Percentiles rank a stretch among this genome's conserved stretches.
These are phyloP conservation scores for Sclerotiophoma versabilis DNA, from an alignment of 2,329 filamentous ascomycete species.

Conservation along the genomic window DNA sequence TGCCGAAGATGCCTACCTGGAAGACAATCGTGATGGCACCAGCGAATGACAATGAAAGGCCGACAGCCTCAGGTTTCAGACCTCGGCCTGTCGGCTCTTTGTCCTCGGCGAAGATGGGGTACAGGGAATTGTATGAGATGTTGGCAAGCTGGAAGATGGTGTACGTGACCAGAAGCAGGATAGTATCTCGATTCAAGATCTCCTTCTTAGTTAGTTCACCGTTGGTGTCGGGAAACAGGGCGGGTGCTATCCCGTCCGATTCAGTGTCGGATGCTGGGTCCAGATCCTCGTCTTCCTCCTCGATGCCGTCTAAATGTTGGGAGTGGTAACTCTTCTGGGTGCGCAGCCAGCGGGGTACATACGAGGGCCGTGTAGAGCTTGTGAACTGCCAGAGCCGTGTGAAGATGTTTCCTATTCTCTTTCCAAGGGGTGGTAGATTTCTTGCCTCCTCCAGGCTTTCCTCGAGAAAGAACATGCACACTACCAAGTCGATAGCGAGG, in stretches of 20 bases:
- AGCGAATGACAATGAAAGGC: constrained; percentile 82
- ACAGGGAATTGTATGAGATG: constrained; percentile 93
- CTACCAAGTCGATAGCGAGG: constrained; percentile 73
- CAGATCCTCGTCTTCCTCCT: constrained; percentile 51
- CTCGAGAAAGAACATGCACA: constrained; percentile 82
- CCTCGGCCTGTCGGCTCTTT: constrained; percentile 77
- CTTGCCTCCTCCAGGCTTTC: constrained; percentile 79
- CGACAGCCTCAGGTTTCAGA: constrained; percentile 80
- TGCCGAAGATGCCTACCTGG: constrained; percentile 84
- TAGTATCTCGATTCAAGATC: constrained; percentile 79
- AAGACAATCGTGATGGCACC: constrained; percentile 87
- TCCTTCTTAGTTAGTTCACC: constrained; percentile 60
- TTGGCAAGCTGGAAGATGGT: constrained; percentile 94
- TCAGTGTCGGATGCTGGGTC: constrained; percentile 53
- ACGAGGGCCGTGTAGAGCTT: constrained; percentile 65
- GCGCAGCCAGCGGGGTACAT: constrained; percentile 55
- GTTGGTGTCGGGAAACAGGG: constrained; percentile 53
- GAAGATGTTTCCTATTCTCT: constrained; percentile 67
- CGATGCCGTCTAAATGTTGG: constrained; percentile 45
- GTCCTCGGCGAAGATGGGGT: constrained; percentile 88
- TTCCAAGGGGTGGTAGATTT: constrained; percentile 65
- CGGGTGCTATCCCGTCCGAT: constrained; percentile 45
- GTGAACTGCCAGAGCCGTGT: constrained; percentile 75
- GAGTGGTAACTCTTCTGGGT: constrained; percentile 38
- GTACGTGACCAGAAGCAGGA: constrained; percentile 83